A percentile compares a stretch with the other conserved stretches of the same genome.
These are phyloP conservation scores for Priceomyces haplophilus DNA, from an alignment of 805 yeast genomes.

Conservation along the genomic window DNA sequence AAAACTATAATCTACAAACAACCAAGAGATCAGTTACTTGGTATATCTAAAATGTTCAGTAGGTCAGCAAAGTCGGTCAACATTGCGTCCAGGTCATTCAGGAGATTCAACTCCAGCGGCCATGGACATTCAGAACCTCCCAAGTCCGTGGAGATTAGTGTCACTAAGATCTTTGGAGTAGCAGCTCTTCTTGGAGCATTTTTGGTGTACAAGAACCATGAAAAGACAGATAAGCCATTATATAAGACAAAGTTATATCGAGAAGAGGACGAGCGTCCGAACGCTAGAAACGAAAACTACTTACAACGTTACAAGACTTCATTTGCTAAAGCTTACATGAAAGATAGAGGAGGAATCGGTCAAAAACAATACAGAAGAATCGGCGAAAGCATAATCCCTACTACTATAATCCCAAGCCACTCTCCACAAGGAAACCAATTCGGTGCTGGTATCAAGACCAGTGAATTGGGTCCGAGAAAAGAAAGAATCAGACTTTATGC, in stretches of 20 bases:
- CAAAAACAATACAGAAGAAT: slow-evolving; percentile 39
- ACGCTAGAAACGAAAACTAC: slow-evolving; percentile 36
- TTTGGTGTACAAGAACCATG: slow-evolving; percentile 31
- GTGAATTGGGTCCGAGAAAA: slow-evolving; percentile 44
- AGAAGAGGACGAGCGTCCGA: slow-evolving; percentile 28
- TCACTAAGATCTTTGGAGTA: slow-evolving; percentile 40
- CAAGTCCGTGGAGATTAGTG: slow-evolving; percentile 35
- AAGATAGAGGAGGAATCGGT: slow-evolving; percentile 46
- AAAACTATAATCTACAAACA: background rate
- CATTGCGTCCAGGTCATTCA: slow-evolving; percentile 10
- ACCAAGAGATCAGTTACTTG: background rate
- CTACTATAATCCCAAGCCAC: slow-evolving; percentile 37
- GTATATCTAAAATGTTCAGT: slow-evolving; percentile 9
- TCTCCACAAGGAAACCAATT: slow-evolving; percentile 40
- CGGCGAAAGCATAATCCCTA: slow-evolving; percentile 27
- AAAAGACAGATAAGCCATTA: slow-evolving; percentile 33
- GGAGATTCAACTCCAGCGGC: slow-evolving; percentile 21
- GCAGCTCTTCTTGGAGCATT: slow-evolving; percentile 39
- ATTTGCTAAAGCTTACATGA: slow-evolving; percentile 39
- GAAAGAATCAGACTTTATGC: slow-evolving; percentile 41
- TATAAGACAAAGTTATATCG: slow-evolving; percentile 37
- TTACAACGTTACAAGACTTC: slow-evolving; percentile 38
- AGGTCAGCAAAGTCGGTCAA: slow-evolving; percentile 6
- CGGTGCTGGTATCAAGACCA: slow-evolving; percentile 44
- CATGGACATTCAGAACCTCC: slow-evolving; percentile 15